phyloP scores from a whole-genome alignment of 768 basidiomycete genomes.

The Hericium coralloides region DNA sequence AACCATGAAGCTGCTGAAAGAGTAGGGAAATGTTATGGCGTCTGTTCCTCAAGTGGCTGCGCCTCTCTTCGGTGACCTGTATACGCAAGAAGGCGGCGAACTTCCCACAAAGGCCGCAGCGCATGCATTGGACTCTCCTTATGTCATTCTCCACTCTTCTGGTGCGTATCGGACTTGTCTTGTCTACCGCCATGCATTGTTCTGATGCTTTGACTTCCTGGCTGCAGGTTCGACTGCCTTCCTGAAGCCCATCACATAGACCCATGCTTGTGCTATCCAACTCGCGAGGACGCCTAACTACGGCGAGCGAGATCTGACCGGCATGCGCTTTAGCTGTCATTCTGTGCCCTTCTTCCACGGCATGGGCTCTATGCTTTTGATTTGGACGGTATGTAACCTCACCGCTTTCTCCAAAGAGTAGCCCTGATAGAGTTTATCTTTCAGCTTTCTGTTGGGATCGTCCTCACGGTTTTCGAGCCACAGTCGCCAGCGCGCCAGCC shows the following conservation, averaged over 20 bases:
- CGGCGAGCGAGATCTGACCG: not conserved
- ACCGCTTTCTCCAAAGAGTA: not conserved
- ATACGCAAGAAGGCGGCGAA: not conserved
- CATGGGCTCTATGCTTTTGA: not conserved
- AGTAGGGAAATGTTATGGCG: not conserved
- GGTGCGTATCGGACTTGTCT: not conserved
- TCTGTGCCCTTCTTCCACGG: not conserved
- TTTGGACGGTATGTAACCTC: not conserved
- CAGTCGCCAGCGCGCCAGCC: not conserved
- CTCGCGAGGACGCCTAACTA: not conserved
- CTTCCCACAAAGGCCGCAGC: not conserved
- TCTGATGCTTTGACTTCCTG: not conserved
- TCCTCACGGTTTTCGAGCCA: not conserved
- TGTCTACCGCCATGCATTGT: not conserved
- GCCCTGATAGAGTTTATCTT: not conserved
- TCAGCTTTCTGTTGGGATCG: not conserved
- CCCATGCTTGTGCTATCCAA: not conserved
- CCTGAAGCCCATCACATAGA: not conserved
- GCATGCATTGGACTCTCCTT: not conserved
- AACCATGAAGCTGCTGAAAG: not conserved
- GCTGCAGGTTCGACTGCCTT: not conserved
- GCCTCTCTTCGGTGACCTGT: not conserved
- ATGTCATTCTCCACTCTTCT: not conserved
- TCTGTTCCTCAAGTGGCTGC: not conserved
- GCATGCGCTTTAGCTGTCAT: not conserved